A percentile compares a stretch with the other conserved stretches of the same genome.
Conservation (phyloP, 192 early-diverging fungal genomes). For the Radiomyces spectabilis region DNA sequence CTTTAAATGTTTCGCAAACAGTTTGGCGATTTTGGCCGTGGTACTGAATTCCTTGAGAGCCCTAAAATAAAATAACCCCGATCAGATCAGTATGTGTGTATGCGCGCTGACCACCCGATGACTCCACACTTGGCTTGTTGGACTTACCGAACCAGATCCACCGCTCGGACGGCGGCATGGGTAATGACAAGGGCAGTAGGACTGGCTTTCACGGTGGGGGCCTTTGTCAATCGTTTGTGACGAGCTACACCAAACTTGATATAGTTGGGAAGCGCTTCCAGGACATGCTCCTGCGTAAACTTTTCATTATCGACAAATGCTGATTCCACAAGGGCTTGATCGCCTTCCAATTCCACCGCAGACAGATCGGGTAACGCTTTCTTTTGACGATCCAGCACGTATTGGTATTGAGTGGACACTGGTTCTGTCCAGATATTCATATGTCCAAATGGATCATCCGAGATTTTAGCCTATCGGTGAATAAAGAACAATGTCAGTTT, state of each 20-base stretch:
- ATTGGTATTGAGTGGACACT: constrained; percentile 26
- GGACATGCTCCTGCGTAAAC: constrained; percentile 37
- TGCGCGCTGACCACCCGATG: too few relatives aligned
- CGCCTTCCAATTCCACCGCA: constrained; percentile 28
- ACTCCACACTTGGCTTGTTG: too few relatives aligned
- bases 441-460: constrained; percentile 20
- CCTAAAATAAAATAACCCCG: constrained; percentile 2
- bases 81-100: too few relatives aligned
- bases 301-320: constrained; percentile 33
- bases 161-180: constrained; percentile 52
- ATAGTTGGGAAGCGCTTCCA: constrained; percentile 38
- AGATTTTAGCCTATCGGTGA: constrained; percentile 31
- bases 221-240: constrained; percentile 35
- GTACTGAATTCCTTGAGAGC: constrained; percentile 43
- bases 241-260: constrained; percentile 44
- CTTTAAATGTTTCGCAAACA: constrained; percentile 78
- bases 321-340: constrained; percentile 22
- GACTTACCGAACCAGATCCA: constrained; percentile 50
- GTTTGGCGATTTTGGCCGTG: constrained; percentile 54
- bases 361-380: constrained; percentile 32
- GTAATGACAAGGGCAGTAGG: constrained; percentile 52
- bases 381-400: constrained; percentile 31
- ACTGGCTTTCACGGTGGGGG: constrained; percentile 29
- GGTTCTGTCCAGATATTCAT: constrained; percentile 23
- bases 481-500: neutral